These are phyloP conservation scores for Aurifilum marmelostoma DNA, from an alignment of 2,329 filamentous ascomycete genomes.

Conservation along the genomic window DNA sequence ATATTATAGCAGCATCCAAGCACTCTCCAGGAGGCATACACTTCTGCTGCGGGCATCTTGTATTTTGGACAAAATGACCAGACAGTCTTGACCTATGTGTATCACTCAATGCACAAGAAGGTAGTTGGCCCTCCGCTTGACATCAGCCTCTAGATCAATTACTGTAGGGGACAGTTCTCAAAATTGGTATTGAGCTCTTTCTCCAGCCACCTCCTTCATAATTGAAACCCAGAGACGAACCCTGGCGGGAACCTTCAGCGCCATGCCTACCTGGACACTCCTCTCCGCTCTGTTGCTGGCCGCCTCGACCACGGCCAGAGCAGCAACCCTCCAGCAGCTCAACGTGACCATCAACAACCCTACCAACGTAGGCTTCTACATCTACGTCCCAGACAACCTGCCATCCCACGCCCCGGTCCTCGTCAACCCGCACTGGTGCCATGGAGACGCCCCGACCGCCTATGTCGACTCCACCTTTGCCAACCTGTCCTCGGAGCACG, in stretches of 20 bases:
- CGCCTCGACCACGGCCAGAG: slow-evolving; percentile 1
- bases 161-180: too few relatives aligned
- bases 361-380: slow-evolving; percentile 55
- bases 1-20: not conserved
- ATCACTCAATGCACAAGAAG: not conserved
- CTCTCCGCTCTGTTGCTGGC: slow-evolving; percentile 4
- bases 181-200: too few relatives aligned
- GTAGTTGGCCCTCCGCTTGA: not conserved
- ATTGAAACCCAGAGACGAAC: too few relatives aligned
- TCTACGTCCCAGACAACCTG: slow-evolving; percentile 50
- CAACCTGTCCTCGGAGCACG: slow-evolving; percentile 54
- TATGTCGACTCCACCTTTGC: slow-evolving; percentile 57
- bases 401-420: slow-evolving; percentile 53
- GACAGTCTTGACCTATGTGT: not conserved
- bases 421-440: slow-evolving; percentile 62
- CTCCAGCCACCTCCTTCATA: too few relatives aligned
- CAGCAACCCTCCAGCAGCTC: slow-evolving; percentile 36
- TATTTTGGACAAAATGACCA: not conserved
- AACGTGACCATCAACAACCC: slow-evolving; percentile 49
- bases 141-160: too few relatives aligned
- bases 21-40: not conserved
- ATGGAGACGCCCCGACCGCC: slow-evolving; percentile 54
- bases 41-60: not conserved
- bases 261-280: slow-evolving; percentile 9
- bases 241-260: not conserved